Base-by-base conservation (phyloP, 306 rosid species). In the Prinsepia uniflora region DNA sequence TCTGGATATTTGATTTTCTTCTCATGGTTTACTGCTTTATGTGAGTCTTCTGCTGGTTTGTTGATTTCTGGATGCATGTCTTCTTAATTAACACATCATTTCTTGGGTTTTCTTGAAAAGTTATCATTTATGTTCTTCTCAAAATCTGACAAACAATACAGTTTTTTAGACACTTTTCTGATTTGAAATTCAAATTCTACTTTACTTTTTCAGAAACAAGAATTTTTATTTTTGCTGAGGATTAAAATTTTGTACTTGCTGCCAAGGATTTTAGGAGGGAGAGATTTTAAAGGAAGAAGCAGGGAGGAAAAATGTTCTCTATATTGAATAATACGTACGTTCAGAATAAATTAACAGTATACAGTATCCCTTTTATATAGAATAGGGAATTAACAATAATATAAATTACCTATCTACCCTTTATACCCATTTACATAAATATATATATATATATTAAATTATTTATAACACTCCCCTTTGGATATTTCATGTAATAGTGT, bases 1-100 rank as follows among this genome's bases (percentile, higher is more conserved):
- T 61, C 0, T 70, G 66, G 74, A 56, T 70, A 8, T 70, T 57
- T 59, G 18, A 56, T 56, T 57, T 57, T 43, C 56, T 14, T 44
- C 13, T 9, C 9, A 70, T 56, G 45, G 46, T 24, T 57, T 19
- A 6, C 56, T 70, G 45, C 74, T 70, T 70, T 70, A 8, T 57
- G 34, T 44, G 66, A 56, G 44, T 70, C 10, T 34, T 45, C 13
- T 70, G 64, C 62, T 14, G 4, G 66, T 61, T 61, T 17, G 43
- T 8, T 61, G 11, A 39, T 7, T n/a, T 39, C 24, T 53, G 58
- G 12, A 50, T 50, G 18, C 18, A 50, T 34, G 64, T 36, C 36
- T 6, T 20, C 44, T 34, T 13, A 59, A 4, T 30, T 59, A 30
- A 10, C 41, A 30, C 4, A 8, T 9, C 43, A 17, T 61, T 61